Base-by-base conservation (phyloP, 352 stramenopile genomes). In the Phytophthora constricta region DNA sequence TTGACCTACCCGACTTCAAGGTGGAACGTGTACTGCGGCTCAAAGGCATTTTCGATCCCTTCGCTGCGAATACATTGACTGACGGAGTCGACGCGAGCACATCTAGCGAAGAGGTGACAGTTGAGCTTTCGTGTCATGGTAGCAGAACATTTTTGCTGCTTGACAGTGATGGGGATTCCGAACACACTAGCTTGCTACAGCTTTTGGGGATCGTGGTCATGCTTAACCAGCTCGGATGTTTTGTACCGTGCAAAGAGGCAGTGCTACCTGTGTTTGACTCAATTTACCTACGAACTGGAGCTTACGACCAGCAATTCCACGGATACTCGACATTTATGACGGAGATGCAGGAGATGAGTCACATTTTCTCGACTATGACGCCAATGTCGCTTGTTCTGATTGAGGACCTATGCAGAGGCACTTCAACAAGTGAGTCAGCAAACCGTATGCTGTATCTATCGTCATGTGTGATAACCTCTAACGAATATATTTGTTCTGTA, bases 171-270 rank as follows among this genome's bases (percentile, higher is more conserved):
- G 49, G 58, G 4, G 46, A 58, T 23, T 39, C 55, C 33, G 26
- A 14, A 0, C 43, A 56, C 11, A 27, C 31, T 8, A 53, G 11
- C 31, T 19, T 72, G 16, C 50, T 80, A 4, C 48, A 77, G 7
- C 28, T 68, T 11, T 39, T 83, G 34, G 77, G 76, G 0, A 37
- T 74, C 7, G 68, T 75, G 7, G 70, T 74, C 10, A 41, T 81
- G 11, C 68, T 91, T 3, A 84, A 85, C 59, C 83, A 91, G 47
- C 70, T 90, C 22, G 83, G 80, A 0, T 87, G 83, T 27, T 91
- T 90, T 39, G 83, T 90, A 4, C 77, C 83, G 3, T 88, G 80
- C 34, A 23, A 57, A 39, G 13, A 65, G 7, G 80, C 80, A 1
- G 52, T 39, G 5, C 59, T 91, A 1, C 62, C 75, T 0, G 37